Base-by-base conservation (phyloP, 1,284 basidiomycete species). In the Sanghuangporus baumii region DNA sequence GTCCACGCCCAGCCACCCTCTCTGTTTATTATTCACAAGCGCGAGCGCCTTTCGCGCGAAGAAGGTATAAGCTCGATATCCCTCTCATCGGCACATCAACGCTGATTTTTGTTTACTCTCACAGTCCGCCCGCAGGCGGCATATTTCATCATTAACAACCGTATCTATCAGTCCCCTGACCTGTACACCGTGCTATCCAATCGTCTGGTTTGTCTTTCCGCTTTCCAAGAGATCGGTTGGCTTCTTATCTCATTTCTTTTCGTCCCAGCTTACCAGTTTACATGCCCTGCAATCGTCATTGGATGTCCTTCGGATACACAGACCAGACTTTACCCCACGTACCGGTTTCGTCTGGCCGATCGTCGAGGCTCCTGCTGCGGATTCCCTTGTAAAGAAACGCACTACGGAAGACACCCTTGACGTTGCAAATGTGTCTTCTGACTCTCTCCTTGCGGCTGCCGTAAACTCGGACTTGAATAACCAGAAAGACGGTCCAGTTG, bases 91-190 rank as follows among this genome's bases (percentile, higher is more conserved):
- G 20, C 62, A 47, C 58, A 63, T 43, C 62, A 64, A 57, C 66
- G 38, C 47, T 57, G 34, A 37, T n/a, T n/a, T 51, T 52, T 37
- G 12, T 11, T n/a, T 65, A 64, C 59, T 48, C 58, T 36, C 63
- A 54, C 69, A 91, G 91, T 88, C 46, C 80, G 81, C 65, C 87
- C 91, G 2, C 73, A 93, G 61, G 88, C 86, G 16, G 88, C 86
- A 9, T 94, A 93, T 73, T 94, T 93, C 71, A 84, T 94, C 70
- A 83, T 91, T 75, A 88, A 93, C 74, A 89, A 89, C 71, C 85
- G 88, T 65, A 92, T 94, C 66, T 94, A 94, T 71, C 89, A 92
- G 70, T 86, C 90, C 0, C 93, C 93, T 31, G 88, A 92, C 67
- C 76, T 94, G 36, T 93, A 94, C 70, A 86, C 84, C 8, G 79